Conservation (phyloP, 2,329 filamentous ascomycete genomes). For the Lasiodiplodia theobromae region DNA sequence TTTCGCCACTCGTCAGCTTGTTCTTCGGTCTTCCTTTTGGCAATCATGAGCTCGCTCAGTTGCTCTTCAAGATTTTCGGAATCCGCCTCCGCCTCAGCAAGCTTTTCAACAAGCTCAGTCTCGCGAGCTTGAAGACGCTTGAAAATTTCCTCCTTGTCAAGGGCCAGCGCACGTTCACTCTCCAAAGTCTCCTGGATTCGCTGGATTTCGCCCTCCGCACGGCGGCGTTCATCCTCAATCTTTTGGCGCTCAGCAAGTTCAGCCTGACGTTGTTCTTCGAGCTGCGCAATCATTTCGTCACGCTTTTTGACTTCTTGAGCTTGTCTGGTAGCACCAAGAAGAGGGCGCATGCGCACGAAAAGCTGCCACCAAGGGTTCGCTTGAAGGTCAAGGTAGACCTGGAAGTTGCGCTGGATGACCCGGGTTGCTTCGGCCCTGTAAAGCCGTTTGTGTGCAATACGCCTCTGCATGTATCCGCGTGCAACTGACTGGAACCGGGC, state of each 20-base stretch:
- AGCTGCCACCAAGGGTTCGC: constrained; percentile 98
- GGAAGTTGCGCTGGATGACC: constrained; percentile 94
- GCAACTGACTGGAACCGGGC: constrained; percentile 90
- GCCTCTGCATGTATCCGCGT: constrained; percentile 85
- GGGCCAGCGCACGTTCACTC: constrained; percentile 90
- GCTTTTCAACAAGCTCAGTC: constrained; percentile 88
- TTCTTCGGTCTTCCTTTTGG: constrained; percentile 87
- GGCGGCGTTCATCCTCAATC: constrained; percentile 88
- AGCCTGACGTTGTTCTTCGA: constrained; percentile 82
- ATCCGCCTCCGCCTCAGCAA: constrained; percentile 89
- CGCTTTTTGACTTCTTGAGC: constrained; percentile 93
- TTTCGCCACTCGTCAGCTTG: constrained; percentile 79
- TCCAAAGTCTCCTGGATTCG: constrained; percentile 93
- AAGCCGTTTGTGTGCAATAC: constrained; percentile 88
- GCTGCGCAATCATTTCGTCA: constrained; percentile 88
- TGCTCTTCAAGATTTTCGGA: constrained; percentile 95
- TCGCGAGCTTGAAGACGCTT: constrained; percentile 94
- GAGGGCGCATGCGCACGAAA: constrained; percentile 91
- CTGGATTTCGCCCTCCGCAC: constrained; percentile 85
- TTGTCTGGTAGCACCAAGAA: constrained; percentile 89
- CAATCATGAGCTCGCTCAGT: constrained; percentile 84
- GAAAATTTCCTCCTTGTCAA: constrained; percentile 99
- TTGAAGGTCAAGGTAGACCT: constrained; percentile 87
- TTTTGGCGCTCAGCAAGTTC: constrained; percentile 78
- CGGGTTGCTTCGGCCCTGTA: constrained; percentile 94